Evolutionary conservation across 73 alveolate genomes (phyloP).

Genomic region (Symbiodinium pilosum): DNA sequence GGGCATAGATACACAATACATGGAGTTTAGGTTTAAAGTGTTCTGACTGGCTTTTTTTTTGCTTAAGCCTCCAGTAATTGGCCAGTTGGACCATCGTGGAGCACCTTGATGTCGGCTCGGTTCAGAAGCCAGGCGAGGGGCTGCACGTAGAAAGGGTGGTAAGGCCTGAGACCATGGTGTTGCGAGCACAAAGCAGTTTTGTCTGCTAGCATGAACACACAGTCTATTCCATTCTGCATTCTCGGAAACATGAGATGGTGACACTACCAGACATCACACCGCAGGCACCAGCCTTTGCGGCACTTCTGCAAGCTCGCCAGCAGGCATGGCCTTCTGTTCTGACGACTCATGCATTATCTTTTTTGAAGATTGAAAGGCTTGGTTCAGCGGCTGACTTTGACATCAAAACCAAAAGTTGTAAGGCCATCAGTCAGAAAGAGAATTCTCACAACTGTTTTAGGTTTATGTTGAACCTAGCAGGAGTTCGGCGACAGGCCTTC

Average conservation of each 20-base stretch:
- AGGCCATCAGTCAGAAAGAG: too few species aligned
- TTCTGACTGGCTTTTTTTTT: too few species aligned
- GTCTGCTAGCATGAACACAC: neutral
- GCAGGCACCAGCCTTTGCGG: slow-evolving; percentile 35
- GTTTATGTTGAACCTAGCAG: neutral
- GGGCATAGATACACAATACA: too few species aligned
- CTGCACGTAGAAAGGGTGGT: slow-evolving; percentile 41
- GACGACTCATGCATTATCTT: too few species aligned
- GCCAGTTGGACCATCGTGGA: neutral
- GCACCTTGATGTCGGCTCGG: neutral
- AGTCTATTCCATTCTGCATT: too few species aligned
- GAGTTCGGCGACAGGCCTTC: too few species aligned
- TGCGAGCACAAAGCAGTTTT: neutral
- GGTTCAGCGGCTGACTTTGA: neutral
- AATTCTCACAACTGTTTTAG: neutral
- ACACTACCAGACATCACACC: neutral
- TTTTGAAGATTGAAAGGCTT: too few species aligned
- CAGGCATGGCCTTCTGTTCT: slow-evolving; percentile 42
- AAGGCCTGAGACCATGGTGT: slow-evolving; percentile 47
- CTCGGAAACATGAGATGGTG: too few species aligned
- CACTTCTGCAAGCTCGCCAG: slow-evolving; percentile 40
- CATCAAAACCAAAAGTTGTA: neutral
- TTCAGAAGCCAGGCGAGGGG: slow-evolving; percentile 66
- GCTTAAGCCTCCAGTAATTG: too few species aligned
- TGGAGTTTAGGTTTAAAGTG: too few species aligned